Conservation (phyloP, 2,329 filamentous ascomycete genomes). For the Podosphaera aphanis region DNA sequence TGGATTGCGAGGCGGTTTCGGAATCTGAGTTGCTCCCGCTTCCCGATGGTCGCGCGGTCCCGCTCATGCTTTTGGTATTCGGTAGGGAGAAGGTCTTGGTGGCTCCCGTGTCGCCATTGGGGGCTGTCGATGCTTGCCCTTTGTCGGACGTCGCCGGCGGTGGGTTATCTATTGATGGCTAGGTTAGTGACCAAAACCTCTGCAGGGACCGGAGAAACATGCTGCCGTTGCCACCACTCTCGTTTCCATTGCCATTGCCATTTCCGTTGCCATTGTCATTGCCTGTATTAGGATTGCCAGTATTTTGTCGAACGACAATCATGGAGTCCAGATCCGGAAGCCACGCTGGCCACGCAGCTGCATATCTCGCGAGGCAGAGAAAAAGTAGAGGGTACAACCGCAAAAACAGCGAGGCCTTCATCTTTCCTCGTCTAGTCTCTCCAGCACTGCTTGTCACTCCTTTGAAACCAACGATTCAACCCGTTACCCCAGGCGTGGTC, state of each 20-base stretch:
- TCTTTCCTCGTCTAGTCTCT: conserved; percentile 12
- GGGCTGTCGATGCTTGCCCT: background rate
- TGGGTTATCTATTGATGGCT: background rate
- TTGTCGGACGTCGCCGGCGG: background rate
- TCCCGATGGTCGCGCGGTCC: conserved; percentile 2
- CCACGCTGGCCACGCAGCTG: conserved; percentile 28
- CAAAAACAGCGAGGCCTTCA: conserved; percentile 26
- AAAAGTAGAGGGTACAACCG: conserved; percentile 26
- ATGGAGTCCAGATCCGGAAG: conserved; percentile 26
- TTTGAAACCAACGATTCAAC: background rate
- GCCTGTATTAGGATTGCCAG: conserved; percentile 10
- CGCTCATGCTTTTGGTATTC: background rate
- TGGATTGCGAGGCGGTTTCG: conserved; percentile 4
- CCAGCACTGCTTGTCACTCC: background rate
- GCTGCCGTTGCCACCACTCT: background rate
- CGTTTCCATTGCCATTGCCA: background rate
- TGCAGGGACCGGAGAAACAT: background rate
- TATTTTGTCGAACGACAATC: conserved; percentile 25
- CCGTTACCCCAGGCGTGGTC: background rate
- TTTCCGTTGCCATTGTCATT: conserved; percentile 5
- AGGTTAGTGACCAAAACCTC: background rate
- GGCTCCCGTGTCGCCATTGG: background rate
- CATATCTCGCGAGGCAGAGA: conserved; percentile 23
- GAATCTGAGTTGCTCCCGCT: conserved; percentile 2
- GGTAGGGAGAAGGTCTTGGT: background rate